A percentile compares a stretch with the other conserved stretches of the same genome.
phyloP scores from a whole-genome alignment of 2,329 filamentous ascomycete species.

The Paecilomyces variotii region DNA sequence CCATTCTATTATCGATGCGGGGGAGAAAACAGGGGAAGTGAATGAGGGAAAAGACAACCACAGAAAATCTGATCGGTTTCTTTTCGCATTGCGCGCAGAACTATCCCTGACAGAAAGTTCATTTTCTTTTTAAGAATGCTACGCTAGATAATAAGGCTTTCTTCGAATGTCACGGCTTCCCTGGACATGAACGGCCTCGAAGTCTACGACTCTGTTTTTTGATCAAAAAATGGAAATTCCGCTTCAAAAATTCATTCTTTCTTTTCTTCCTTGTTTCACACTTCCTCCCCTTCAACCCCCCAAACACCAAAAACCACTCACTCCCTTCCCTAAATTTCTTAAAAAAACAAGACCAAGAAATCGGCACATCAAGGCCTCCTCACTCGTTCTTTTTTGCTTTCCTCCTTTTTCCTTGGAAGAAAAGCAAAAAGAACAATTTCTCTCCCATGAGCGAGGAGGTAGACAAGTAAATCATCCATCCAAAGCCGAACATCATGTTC shows the following conservation, averaged over 20 bases:
- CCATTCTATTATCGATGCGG: not conserved
- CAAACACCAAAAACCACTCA: no score
- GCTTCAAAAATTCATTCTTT: conserved; percentile 1
- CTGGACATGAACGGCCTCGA: conserved; percentile 3
- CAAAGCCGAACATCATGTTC: conserved; percentile 28
- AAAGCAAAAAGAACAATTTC: not conserved
- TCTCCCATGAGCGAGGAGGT: conserved; percentile 36
- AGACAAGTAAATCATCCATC: conserved; percentile 27
- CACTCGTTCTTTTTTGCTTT: conserved; percentile 17
- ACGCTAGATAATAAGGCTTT: not conserved
- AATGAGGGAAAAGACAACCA: conserved; percentile 4
- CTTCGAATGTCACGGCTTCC: not conserved
- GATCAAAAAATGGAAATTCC: conserved; percentile 9
- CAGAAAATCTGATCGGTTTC: not conserved
- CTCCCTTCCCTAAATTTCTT: not conserved
- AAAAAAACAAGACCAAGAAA: conserved; percentile 1
- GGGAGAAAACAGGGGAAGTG: conserved; percentile 3
- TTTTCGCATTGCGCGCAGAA: not conserved
- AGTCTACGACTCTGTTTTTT: conserved; percentile 2
- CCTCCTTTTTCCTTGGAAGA: conserved; percentile 3
- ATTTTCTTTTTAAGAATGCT: not conserved
- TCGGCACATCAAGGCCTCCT: conserved; percentile 41
- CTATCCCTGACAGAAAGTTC: not conserved
- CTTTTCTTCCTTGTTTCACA: not conserved
- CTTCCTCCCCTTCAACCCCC: not conserved